phyloP scores from a whole-genome alignment of 2,329 filamentous ascomycete species.

The Lizonia empirigonia region DNA sequence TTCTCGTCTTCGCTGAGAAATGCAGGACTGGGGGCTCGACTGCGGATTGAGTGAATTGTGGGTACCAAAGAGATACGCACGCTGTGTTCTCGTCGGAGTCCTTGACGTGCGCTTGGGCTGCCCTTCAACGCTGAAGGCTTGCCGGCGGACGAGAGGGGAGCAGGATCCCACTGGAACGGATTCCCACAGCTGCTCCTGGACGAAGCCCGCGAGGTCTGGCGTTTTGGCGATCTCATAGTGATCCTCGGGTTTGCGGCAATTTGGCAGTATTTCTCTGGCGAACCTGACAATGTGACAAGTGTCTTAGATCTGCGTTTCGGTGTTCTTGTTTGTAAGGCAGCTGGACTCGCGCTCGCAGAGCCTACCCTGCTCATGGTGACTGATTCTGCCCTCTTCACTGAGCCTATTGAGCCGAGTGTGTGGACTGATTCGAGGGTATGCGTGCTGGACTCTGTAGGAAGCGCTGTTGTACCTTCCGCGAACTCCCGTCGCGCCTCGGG shows the following conservation, averaged over 20 bases:
- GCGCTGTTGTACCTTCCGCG: neutral
- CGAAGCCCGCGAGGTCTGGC: slow-evolving; percentile 49
- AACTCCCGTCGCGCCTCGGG: slow-evolving; percentile 8
- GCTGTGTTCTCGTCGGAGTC: slow-evolving; percentile 52
- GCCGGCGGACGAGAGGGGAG: slow-evolving; percentile 36
- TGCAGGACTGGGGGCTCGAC: slow-evolving; percentile 44
- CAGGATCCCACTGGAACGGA: slow-evolving; percentile 54
- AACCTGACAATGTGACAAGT: slow-evolving; percentile 49
- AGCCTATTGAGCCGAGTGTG: slow-evolving; percentile 15
- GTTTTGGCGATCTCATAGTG: slow-evolving; percentile 40
- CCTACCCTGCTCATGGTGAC: slow-evolving; percentile 44
- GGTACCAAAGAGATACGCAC: slow-evolving; percentile 54
- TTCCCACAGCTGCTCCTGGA: slow-evolving; percentile 54
- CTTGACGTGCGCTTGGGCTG: slow-evolving; percentile 52
- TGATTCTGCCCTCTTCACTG: slow-evolving; percentile 43
- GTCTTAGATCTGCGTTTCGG: slow-evolving; percentile 43
- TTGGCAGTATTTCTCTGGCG: slow-evolving; percentile 42
- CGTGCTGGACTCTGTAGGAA: slow-evolving; percentile 21
- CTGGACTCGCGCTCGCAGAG: slow-evolving; percentile 34
- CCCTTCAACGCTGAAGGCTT: slow-evolving; percentile 54
- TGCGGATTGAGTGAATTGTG: slow-evolving; percentile 49
- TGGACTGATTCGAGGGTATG: slow-evolving; percentile 23
- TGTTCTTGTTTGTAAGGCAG: slow-evolving; percentile 38
- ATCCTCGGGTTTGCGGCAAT: slow-evolving; percentile 39
- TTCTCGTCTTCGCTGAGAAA: neutral